Evolutionary conservation across 495 filamentous ascomycete genomes (phyloP).

Genomic region (Geopyxis carbonaria): DNA sequence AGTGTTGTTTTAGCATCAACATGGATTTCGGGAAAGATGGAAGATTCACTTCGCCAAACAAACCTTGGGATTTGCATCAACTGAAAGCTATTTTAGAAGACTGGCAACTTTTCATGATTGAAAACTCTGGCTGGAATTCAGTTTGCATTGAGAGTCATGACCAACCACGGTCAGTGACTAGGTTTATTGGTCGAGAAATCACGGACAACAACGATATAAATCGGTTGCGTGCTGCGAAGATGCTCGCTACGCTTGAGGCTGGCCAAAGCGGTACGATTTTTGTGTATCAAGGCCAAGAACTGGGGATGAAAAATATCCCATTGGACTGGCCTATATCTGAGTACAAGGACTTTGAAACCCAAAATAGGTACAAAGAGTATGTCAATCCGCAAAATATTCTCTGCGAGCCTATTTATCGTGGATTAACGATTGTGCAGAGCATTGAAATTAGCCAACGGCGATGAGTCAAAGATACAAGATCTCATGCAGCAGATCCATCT

Average conservation of each 20-base stretch:
- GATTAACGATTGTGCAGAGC: background rate
- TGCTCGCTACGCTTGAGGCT: slow-evolving; percentile 43
- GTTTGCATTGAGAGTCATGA: slow-evolving; percentile 63
- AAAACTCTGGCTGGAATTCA: slow-evolving; percentile 47
- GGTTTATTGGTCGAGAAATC: slow-evolving; percentile 30
- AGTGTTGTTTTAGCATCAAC: background rate
- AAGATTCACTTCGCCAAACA: background rate
- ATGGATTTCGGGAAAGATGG: slow-evolving; percentile 6
- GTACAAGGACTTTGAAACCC: slow-evolving; percentile 54
- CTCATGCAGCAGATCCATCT: slow-evolving; percentile 31
- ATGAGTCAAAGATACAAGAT: slow-evolving; percentile 14
- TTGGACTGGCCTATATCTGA: slow-evolving; percentile 45
- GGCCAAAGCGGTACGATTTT: slow-evolving; percentile 52
- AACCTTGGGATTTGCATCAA: slow-evolving; percentile 35
- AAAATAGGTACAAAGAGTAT: slow-evolving; percentile 32
- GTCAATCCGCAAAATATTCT: too few species aligned
- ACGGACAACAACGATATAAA: slow-evolving; percentile 32
- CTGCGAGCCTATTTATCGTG: slow-evolving; percentile 9
- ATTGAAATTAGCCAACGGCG: slow-evolving; percentile 2
- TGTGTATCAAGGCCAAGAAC: slow-evolving; percentile 60
- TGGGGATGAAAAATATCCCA: slow-evolving; percentile 60
- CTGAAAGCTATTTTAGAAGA: slow-evolving; percentile 42
- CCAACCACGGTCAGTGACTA: slow-evolving; percentile 45
- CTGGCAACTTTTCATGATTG: slow-evolving; percentile 53
- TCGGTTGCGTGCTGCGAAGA: slow-evolving; percentile 38